A percentile compares a stretch with the other conserved stretches of the same genome.
Conservation (phyloP, 2,329 filamentous ascomycete genomes). For the Scytalidium lignicola region DNA sequence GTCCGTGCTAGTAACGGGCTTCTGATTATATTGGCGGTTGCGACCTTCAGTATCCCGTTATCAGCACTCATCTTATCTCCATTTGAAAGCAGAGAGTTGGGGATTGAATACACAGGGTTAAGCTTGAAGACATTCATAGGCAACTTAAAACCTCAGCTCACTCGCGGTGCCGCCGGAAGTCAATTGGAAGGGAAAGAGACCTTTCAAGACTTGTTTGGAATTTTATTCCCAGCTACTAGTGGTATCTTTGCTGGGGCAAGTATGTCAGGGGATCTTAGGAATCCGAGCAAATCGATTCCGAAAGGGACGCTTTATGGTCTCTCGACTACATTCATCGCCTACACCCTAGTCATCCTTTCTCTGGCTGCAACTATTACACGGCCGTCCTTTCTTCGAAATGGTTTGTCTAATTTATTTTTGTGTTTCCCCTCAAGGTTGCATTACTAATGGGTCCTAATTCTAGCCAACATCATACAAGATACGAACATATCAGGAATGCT, state of each 20-base stretch:
- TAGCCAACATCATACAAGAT: constrained; percentile 71
- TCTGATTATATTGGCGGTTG: constrained; percentile 63
- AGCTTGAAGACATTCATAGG: constrained; percentile 62
- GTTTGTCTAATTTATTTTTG: not conserved
- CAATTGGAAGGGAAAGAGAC: constrained; percentile 59
- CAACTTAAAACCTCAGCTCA: constrained; percentile 68
- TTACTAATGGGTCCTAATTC: constrained; percentile 36
- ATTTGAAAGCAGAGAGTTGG: constrained; percentile 56
- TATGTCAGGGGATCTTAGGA: constrained; percentile 82
- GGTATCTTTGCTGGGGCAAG: constrained; percentile 69
- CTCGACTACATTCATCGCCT: constrained; percentile 68
- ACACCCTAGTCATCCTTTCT: constrained; percentile 70
- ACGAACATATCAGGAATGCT: constrained; percentile 71
- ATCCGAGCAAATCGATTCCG: constrained; percentile 80
- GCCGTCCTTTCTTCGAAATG: constrained; percentile 57
- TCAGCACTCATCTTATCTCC: constrained; percentile 66
- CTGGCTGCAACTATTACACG: constrained; percentile 74
- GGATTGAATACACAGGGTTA: constrained; percentile 74
- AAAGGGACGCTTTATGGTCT: constrained; percentile 78
- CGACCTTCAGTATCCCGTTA: constrained; percentile 76
- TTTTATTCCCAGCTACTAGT: constrained; percentile 67
- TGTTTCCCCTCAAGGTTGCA: no score
- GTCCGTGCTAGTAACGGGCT: constrained; percentile 74
- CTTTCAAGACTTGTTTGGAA: constrained; percentile 79
- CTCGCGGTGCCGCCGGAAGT: constrained; percentile 55